Evolutionary conservation across 805 yeast species (phyloP), one percentile per base, ranked within the genome.

Genomic region (Spencermartinsiella europaea): DNA sequence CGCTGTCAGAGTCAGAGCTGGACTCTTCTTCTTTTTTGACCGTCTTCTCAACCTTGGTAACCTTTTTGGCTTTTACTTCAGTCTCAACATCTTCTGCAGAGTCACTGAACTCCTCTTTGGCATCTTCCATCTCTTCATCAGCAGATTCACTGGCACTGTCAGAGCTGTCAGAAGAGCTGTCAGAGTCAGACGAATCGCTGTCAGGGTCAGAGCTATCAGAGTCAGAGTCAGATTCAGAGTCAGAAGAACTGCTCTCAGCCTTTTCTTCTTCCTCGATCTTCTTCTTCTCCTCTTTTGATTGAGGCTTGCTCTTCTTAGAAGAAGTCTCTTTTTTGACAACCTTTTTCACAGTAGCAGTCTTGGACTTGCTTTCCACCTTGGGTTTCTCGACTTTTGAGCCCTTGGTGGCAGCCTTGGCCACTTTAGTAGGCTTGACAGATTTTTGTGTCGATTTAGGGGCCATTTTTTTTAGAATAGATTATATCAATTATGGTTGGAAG

Each of bases 351-450:
- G 41, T 38, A 45, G 51, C 34, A 12, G 42, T 38, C 35, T 41
- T 39, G 22, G 21, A 22, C 47, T 47, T 44, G 22, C 22, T 27
- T 28, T 49, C 45, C 34, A 31, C 45, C 54, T 48, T 46, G 20
- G 47, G 34, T 51, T 52, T 50, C 16, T 46, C 21, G 12, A 40
- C 44, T 52, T 53, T 53, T 12, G 47, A 42, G 7, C 40, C 45
- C 46, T 69, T 71, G 45, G 70, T 48, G 21, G 64, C 52, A 41
- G 62, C 55, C 49, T 52, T 51, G 42, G 52, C 58, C 12, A 33
- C 46, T 8, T 34, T 21, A n/a, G 44, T 38, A 19, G 36, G 28
- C 36, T 45, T 44, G 5, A 35, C 16, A 17, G 43, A 16, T 27
- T 42, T 46, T 35, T 21, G 34, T 36, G 25, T 43, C 15, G 50